These are phyloP conservation scores for Rhododendron mucronatum DNA, from an alignment of 148 eudicot genomes.

Conservation along the genomic window DNA sequence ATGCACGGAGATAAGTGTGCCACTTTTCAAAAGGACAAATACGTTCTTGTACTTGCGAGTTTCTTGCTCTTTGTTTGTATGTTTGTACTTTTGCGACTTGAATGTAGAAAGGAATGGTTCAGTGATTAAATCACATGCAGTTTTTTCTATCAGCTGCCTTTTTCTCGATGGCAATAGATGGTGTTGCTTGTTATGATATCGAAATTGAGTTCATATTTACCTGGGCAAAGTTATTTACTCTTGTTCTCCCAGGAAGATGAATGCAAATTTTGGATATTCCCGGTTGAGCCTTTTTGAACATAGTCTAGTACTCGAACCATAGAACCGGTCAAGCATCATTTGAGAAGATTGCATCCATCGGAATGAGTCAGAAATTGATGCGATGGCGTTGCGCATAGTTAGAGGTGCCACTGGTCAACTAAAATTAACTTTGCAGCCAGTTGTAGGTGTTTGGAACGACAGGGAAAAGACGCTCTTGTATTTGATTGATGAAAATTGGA, in stretches of 20 bases:
- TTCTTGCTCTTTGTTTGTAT: background rate
- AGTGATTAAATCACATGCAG: background rate
- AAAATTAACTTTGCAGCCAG: no score
- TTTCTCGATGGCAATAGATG: background rate
- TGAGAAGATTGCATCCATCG: background rate
- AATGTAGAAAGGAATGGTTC: background rate
- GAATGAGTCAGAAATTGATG: no score
- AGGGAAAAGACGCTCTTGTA: no score
- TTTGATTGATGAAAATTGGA: no score
- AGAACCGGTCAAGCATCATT: background rate
- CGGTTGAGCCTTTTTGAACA: background rate
- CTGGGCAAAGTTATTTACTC: background rate
- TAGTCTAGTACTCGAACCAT: background rate
- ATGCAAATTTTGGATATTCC: background rate
- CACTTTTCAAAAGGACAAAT: background rate
- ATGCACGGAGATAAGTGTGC: slow-evolving; percentile 31
- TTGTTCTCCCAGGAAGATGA: background rate
- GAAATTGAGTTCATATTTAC: background rate
- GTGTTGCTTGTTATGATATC: background rate
- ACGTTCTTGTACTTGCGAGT: background rate
- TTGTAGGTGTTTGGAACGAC: no score
- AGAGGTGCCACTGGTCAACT: no score
- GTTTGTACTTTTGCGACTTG: background rate
- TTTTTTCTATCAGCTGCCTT: background rate
- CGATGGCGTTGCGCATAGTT: no score